Conservation (phyloP, 441 rosid genomes). For the Pelargonium myrrhifolium region DNA sequence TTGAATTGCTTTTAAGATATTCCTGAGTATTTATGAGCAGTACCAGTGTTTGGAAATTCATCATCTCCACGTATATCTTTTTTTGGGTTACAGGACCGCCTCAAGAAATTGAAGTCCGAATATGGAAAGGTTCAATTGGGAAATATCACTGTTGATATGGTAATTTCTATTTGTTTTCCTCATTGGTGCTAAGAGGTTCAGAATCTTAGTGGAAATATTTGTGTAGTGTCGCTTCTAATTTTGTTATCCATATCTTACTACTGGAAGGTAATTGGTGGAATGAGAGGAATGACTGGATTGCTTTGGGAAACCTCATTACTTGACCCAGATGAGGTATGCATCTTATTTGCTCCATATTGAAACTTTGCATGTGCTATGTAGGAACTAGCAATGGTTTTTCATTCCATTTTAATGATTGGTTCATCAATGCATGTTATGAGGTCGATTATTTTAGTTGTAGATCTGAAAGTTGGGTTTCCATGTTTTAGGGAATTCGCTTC, state of each 20-base stretch:
- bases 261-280: constrained; percentile 83
- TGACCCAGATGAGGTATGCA: constrained; percentile 80
- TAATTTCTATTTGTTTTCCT: constrained; percentile 20
- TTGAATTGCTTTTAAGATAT: too few relatives aligned
- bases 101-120: constrained; percentile 70
- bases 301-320: constrained; percentile 98
- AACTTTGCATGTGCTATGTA: constrained; percentile 1
- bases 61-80: constrained; percentile 13
- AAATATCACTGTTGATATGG: constrained; percentile 88
- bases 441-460: background rate
- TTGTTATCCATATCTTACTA: constrained; percentile 12
- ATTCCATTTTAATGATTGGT: background rate
- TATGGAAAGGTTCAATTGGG: constrained; percentile 87
- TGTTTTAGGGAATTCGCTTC: constrained; percentile 81
- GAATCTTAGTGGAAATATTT: background rate
- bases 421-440: constrained; percentile 5
- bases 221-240: constrained; percentile 7
- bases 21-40: background rate
- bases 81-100: constrained; percentile 53
- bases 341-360: constrained; percentile 10
- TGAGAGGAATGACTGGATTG: constrained; percentile 98
- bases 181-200: background rate
- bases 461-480: constrained; percentile 16
- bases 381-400: constrained; percentile 7
- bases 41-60: background rate